Percentiles rank a stretch among this genome's conserved stretches.
These are phyloP conservation scores for Lophiotrema nucula DNA, from an alignment of 495 filamentous ascomycete genomes.

Conservation along the genomic window DNA sequence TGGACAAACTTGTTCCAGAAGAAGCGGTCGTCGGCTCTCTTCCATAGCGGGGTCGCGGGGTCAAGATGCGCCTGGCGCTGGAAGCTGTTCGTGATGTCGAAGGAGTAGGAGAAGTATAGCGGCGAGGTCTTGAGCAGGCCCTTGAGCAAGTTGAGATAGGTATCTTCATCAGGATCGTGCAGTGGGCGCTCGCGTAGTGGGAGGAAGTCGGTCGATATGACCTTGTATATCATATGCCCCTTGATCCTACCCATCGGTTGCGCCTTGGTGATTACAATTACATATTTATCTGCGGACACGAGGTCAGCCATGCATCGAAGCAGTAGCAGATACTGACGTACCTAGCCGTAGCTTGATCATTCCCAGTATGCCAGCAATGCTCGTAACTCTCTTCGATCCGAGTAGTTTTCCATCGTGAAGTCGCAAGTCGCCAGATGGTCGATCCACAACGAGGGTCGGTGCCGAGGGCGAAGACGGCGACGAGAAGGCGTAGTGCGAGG, in stretches of 20 bases:
- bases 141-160: conserved; percentile 76
- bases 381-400: conserved; percentile 78
- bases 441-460: conserved; percentile 80
- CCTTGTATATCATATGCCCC: conserved; percentile 91
- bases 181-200: conserved; percentile 89
- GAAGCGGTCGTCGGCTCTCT: conserved; percentile 91
- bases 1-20: conserved; percentile 97
- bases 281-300: conserved; percentile 75
- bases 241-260: conserved; percentile 85
- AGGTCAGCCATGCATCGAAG: conserved; percentile 4
- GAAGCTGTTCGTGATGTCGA: conserved; percentile 92
- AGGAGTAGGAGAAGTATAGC: conserved; percentile 97
- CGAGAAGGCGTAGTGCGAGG: conserved; percentile 91
- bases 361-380: conserved; percentile 90
- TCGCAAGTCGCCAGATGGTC: conserved; percentile 88
- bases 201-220: conserved; percentile 87
- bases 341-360: conserved; percentile 87
- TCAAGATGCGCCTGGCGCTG: conserved; percentile 82
- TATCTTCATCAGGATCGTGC: conserved; percentile 89
- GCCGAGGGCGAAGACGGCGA: conserved; percentile 90
- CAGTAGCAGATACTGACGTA: conserved; percentile 44
- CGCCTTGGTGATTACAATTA: conserved; percentile 93
- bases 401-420: conserved; percentile 74
- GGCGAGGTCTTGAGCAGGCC: conserved; percentile 75
- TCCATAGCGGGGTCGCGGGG: conserved; percentile 73